A percentile compares a stretch with the other conserved stretches of the same genome.
Evolutionary conservation across 768 basidiomycete genomes (phyloP).

Genomic region (Saitozyma podzolica): DNA sequence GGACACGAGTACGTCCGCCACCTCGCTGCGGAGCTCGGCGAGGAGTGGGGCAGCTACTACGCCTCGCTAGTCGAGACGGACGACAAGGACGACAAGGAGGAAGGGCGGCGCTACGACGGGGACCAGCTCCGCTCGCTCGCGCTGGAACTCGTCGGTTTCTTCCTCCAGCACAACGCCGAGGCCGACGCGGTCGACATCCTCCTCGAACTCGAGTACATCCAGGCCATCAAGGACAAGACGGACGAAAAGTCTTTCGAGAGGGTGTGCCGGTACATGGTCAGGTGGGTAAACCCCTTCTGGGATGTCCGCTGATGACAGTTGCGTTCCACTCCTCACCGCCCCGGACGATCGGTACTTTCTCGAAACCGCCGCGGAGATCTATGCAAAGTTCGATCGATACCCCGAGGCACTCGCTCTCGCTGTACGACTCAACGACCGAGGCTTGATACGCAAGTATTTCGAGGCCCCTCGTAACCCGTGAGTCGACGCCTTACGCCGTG

Average conservation of each 20-base stretch:
- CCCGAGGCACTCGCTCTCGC: constrained; percentile 87
- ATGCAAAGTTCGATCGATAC: constrained; percentile 79
- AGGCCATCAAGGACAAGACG: constrained; percentile 71
- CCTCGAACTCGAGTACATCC: constrained; percentile 87
- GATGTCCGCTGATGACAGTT: constrained; percentile 56
- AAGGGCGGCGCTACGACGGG: constrained; percentile 27
- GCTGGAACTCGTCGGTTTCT: constrained; percentile 80
- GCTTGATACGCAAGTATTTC: constrained; percentile 82
- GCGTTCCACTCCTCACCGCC: constrained; percentile 83
- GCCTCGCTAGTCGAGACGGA: constrained; percentile 7
- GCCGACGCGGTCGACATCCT: constrained; percentile 96
- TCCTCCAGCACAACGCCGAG: constrained; percentile 91
- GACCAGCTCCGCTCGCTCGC: constrained; percentile 77
- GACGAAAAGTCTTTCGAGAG: constrained; percentile 70
- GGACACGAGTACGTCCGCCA: constrained; percentile 99
- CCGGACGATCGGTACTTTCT: constrained; percentile 91
- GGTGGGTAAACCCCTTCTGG: constrained; percentile 57
- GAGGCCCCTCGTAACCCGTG: constrained; percentile 83
- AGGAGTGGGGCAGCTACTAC: constrained; percentile 66
- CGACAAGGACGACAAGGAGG: constrained; percentile 16
- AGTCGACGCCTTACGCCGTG: constrained; percentile 45
- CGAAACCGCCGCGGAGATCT: constrained; percentile 81
- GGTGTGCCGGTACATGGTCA: constrained; percentile 94
- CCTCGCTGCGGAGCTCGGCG: constrained; percentile 90
- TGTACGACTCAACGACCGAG: constrained; percentile 76